A percentile compares a stretch with the other conserved stretches of the same genome.
Conservation (phyloP, 2,329 filamentous ascomycete species). For the Calonectria montana region DNA sequence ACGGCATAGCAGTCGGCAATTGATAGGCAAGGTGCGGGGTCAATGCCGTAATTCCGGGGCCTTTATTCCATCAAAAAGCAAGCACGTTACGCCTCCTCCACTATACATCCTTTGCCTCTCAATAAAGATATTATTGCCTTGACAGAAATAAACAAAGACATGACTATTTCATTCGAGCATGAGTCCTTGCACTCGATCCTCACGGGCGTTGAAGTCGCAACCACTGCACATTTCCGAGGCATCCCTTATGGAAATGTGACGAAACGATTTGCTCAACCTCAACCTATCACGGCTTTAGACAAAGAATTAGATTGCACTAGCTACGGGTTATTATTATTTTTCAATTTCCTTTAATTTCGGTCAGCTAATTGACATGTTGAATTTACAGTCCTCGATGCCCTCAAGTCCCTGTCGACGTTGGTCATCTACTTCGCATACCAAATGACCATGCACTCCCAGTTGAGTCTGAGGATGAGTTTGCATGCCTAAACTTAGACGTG, state of each 20-base stretch:
- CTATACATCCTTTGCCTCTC: background rate
- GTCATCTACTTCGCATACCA: slow-evolving; percentile 56
- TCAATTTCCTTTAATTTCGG: background rate
- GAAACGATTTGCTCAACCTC: slow-evolving; percentile 6
- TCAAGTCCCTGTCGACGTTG: slow-evolving; percentile 53
- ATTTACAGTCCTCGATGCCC: slow-evolving; percentile 54
- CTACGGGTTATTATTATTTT: slow-evolving; percentile 3
- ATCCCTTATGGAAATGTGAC: slow-evolving; percentile 21
- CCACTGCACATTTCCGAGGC: slow-evolving; percentile 16
- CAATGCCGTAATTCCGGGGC: too few species aligned
- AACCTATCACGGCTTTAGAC: background rate
- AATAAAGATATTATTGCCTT: background rate
- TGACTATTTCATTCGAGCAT: background rate
- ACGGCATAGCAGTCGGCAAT: too few species aligned
- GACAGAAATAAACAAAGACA: background rate
- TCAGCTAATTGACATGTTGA: background rate
- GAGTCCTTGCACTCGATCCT: background rate
- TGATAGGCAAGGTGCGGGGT: too few species aligned
- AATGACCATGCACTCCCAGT: slow-evolving; percentile 39
- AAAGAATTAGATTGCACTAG: slow-evolving; percentile 12
- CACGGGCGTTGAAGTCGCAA: background rate
- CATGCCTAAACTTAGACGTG: slow-evolving; percentile 57
- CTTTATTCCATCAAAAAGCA: background rate
- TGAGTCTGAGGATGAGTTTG: slow-evolving; percentile 54
- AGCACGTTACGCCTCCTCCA: background rate